Conservation (phyloP, 805 yeast species). For the Kuraishia piskuri region DNA sequence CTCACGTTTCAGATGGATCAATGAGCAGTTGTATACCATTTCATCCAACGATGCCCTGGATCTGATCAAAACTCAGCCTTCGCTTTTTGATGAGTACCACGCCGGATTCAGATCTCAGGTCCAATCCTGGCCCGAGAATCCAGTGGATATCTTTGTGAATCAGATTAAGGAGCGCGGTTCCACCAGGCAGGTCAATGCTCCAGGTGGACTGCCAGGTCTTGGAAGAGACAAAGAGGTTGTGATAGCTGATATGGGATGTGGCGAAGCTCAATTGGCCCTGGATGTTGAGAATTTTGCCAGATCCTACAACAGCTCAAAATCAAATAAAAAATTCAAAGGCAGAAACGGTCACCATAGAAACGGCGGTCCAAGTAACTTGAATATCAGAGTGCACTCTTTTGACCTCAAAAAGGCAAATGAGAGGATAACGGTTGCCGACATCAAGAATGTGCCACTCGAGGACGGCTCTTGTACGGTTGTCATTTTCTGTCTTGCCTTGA, state of each 20-base stretch:
- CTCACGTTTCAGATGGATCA: slow-evolving; percentile 95
- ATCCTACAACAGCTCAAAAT: slow-evolving; percentile 26
- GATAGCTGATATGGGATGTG: slow-evolving; percentile 98
- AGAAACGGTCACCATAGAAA: slow-evolving; percentile 4
- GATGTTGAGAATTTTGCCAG: slow-evolving; percentile 48
- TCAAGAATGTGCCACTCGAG: slow-evolving; percentile 76
- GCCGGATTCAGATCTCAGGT: slow-evolving; percentile 94
- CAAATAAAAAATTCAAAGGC: slow-evolving; percentile 22
- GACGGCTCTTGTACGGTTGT: slow-evolving; percentile 79
- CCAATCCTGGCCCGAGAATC: slow-evolving; percentile 97
- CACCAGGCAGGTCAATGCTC: slow-evolving; percentile 72
- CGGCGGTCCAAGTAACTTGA: slow-evolving; percentile 26
- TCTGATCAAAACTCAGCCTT: slow-evolving; percentile 73
- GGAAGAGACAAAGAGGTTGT: slow-evolving; percentile 51
- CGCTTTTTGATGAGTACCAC: slow-evolving; percentile 88
- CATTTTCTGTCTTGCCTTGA: slow-evolving; percentile 87
- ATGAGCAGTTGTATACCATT: slow-evolving; percentile 90
- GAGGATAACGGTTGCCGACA: slow-evolving; percentile 93
- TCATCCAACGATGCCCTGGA: slow-evolving; percentile 69
- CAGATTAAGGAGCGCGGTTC: slow-evolving; percentile 53
- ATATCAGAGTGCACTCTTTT: slow-evolving; percentile 73
- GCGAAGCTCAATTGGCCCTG: slow-evolving; percentile 83
- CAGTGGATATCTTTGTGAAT: slow-evolving; percentile 82
- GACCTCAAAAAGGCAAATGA: slow-evolving; percentile 87
- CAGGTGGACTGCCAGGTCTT: slow-evolving; percentile 89